A percentile compares a stretch with the other conserved stretches of the same genome.
phyloP scores from a whole-genome alignment of 192 early-diverging fungal species.

The Coemansia sp. region DNA sequence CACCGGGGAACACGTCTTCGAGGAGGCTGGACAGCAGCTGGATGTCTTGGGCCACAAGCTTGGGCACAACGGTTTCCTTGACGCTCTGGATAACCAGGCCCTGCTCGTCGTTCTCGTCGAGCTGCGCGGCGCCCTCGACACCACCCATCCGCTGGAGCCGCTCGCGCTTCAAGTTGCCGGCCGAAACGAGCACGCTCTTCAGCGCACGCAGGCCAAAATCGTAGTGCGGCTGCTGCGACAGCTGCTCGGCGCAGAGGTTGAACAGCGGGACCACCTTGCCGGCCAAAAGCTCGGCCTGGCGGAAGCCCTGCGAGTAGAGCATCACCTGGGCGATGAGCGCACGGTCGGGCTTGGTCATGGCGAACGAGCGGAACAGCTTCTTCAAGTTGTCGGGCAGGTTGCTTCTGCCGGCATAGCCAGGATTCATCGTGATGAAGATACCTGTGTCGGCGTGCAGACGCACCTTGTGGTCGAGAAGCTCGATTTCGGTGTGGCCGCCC shows the following conservation, averaged over 20 bases:
- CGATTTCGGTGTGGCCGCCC: constrained; percentile 65
- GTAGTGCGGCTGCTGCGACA: constrained; percentile 95
- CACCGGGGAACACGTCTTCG: constrained; percentile 91
- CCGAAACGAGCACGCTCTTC: constrained; percentile 98
- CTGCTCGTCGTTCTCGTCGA: constrained; percentile 71
- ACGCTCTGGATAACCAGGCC: constrained; percentile 95
- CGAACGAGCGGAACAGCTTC: constrained; percentile 97
- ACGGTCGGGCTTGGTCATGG: constrained; percentile 98
- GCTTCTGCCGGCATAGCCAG: constrained; percentile 97
- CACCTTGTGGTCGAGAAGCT: constrained; percentile 87
- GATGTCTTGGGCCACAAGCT: constrained; percentile 97
- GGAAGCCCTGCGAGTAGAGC: constrained; percentile 99
- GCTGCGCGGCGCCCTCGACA: constrained; percentile 20
- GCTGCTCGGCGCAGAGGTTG: constrained; percentile 90
- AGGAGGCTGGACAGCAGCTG: constrained; percentile 79
- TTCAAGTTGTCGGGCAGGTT: constrained; percentile 99
- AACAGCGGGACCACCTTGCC: constrained; percentile 98
- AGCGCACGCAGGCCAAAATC: constrained; percentile 98
- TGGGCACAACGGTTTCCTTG: constrained; percentile 95
- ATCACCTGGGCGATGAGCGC: constrained; percentile 99
- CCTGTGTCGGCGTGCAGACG: constrained; percentile 87
- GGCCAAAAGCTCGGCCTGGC: constrained; percentile 87
- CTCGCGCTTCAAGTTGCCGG: constrained; percentile 97
- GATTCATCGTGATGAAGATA: constrained; percentile 99
- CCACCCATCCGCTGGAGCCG: constrained; percentile 58